Conservation (phyloP, 2,329 filamentous ascomycete species). For the Mycosphaerella sp. region DNA sequence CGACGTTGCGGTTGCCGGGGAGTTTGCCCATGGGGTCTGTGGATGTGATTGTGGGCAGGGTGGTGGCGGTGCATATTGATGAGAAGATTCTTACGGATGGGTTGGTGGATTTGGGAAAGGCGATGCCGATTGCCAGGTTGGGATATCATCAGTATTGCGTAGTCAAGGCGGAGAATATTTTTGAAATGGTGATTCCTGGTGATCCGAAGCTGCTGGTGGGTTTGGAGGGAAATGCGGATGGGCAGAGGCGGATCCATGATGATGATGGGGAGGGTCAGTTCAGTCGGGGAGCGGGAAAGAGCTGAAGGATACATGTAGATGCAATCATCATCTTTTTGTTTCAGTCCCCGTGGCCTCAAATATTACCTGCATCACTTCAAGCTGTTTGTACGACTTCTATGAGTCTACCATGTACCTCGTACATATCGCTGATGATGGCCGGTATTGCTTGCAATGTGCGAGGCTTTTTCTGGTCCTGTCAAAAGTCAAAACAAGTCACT, state of each 20-base stretch:
- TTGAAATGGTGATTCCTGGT: conserved; percentile 49
- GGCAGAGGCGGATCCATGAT: conserved; percentile 32
- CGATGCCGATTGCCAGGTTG: conserved; percentile 53
- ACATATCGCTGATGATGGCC: too few relatives aligned
- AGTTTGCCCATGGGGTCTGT: conserved; percentile 53
- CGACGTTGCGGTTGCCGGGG: conserved; percentile 50
- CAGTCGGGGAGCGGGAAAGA: conserved; percentile 2
- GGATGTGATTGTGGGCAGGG: conserved; percentile 53
- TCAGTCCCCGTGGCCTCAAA: too few relatives aligned
- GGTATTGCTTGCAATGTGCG: too few relatives aligned
- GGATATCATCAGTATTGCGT: conserved; percentile 56
- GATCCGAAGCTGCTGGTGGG: conserved; percentile 31
- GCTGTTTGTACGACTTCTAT: too few relatives aligned
- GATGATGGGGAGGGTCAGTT: conserved; percentile 1
- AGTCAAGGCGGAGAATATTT: conserved; percentile 44
- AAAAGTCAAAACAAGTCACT: background rate
- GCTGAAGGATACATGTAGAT: background rate
- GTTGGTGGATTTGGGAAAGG: conserved; percentile 51
- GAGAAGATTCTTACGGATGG: conserved; percentile 51
- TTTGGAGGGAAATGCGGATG: conserved; percentile 31
- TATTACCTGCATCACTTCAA: too few relatives aligned
- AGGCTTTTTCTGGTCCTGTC: too few relatives aligned
- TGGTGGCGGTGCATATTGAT: conserved; percentile 53
- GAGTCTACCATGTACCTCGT: too few relatives aligned
- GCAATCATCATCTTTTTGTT: background rate